Evolutionary conservation across 2,329 filamentous ascomycete species (phyloP), one percentile per base, ranked within the genome.

Genomic region (Talaromyces verruculosus): DNA sequence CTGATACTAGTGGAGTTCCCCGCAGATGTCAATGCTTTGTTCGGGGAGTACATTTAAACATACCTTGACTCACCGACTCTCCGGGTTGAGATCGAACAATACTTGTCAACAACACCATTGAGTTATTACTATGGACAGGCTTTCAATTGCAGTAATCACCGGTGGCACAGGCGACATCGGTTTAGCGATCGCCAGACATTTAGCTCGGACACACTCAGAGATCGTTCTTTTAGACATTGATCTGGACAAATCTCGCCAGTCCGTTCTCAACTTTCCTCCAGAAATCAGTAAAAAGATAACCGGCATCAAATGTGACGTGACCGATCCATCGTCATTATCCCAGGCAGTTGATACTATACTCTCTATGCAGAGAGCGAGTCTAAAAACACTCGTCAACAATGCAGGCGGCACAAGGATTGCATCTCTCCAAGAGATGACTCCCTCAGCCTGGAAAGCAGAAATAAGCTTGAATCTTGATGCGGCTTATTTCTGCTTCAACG

Each of bases 371-470:
- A 41, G 55, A 43, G 68, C 65, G 37, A 65, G 13, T 22, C 58
- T 72, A 15, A 58, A 68, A 53, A 73, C 72, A 25, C 68, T 75
- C 5, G 69, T 74, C 49, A 75, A 74, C 68, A 73, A 73, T 49
- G 72, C 73, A 15, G 73, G 73, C 17, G 72, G 68, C 3, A 71
- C 71, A 19, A 67, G 59, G 13, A 65, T 68, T 17, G 69, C 63
- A 25, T 71, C 72, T n/a, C 66, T 73, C 17, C 71, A 71, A n/a
- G 63, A 69, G 17, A 68, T 68, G 67, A 67, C 69, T 5, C 66
- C 68, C 8, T 60, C 68, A 15, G 8, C 60, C n/a, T 72, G 69
- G 69, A 65, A 66, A 49, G 41, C 61, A n/a, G 70, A 72, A 60
- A 68, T 63, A 5, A 25, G 68, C 11, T 61, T 72, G n/a, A 72